Percentiles rank a stretch among this genome's conserved stretches.
Conservation (phyloP, 2,329 filamentous ascomycete genomes). For the Esteya vermicola region DNA sequence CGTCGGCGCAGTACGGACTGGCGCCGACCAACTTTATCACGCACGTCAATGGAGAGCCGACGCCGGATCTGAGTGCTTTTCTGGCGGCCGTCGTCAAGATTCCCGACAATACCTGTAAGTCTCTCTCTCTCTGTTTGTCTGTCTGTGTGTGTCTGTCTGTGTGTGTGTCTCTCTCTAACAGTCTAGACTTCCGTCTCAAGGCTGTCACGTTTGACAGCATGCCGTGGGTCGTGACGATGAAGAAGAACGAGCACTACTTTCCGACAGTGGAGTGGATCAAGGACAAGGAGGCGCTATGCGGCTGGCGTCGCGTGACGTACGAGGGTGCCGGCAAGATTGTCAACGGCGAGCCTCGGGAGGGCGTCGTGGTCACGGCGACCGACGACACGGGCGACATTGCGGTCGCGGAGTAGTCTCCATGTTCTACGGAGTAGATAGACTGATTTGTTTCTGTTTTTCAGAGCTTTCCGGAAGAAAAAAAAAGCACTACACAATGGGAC, state of each 20-base stretch:
- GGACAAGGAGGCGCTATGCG: constrained; percentile 41
- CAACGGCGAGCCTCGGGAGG: constrained; percentile 38
- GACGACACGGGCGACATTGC: constrained; percentile 30
- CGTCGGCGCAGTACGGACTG: constrained; percentile 78
- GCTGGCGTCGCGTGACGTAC: constrained; percentile 50
- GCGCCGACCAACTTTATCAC: constrained; percentile 97
- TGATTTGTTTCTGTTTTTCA: no score
- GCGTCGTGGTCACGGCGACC: constrained; percentile 23
- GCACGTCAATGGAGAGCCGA: constrained; percentile 80
- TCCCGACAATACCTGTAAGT: constrained; percentile 79
- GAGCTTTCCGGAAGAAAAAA: no score
- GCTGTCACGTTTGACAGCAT: constrained; percentile 98
- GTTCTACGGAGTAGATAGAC: no score
- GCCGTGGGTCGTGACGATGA: constrained; percentile 99
- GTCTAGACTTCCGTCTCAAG: constrained; percentile 74
- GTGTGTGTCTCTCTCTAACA: neutral
- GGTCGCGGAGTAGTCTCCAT: constrained; percentile 9
- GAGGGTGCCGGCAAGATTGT: constrained; percentile 38
- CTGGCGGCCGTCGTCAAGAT: constrained; percentile 72
- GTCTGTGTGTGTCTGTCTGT: neutral
- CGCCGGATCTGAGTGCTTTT: constrained; percentile 70
- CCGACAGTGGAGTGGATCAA: constrained; percentile 58
- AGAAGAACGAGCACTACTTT: constrained; percentile 98
- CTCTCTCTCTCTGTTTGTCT: neutral
- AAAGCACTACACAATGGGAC: no score